phyloP scores from a whole-genome alignment of 176 grass and related monocot species.

The Aegilops bicornis region DNA sequence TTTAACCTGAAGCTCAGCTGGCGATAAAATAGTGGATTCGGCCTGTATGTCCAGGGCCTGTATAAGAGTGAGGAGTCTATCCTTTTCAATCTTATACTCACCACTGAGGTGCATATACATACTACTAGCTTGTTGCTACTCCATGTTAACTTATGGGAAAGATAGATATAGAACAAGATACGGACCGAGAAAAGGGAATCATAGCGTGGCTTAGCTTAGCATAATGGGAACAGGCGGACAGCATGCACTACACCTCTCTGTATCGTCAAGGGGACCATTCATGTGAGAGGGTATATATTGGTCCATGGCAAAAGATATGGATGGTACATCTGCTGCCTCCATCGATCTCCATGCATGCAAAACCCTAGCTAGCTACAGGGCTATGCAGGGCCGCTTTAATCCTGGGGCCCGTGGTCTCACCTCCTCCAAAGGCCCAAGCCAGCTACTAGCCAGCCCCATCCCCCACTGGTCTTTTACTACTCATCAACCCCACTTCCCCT shows the following conservation, averaged over 20 bases:
- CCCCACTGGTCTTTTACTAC: slow-evolving; percentile 43
- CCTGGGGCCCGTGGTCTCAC: not conserved
- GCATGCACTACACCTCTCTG: not conserved
- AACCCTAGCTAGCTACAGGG: slow-evolving; percentile 45
- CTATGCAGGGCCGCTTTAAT: slow-evolving; percentile 44
- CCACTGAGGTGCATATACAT: too few relatives aligned
- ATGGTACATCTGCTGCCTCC: slow-evolving; percentile 12
- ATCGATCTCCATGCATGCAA: slow-evolving; percentile 54
- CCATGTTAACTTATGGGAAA: slow-evolving; percentile 33
- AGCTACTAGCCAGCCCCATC: not conserved
- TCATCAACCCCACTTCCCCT: slow-evolving; percentile 26
- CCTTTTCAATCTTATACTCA: too few relatives aligned
- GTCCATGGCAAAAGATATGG: slow-evolving; percentile 46
- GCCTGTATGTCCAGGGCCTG: too few relatives aligned
- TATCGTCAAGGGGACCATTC: slow-evolving; percentile 44
- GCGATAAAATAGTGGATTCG: too few relatives aligned
- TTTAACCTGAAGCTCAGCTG: too few relatives aligned
- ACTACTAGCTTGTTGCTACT: slow-evolving; percentile 26
- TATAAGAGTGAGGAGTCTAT: too few relatives aligned
- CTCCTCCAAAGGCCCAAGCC: slow-evolving; percentile 25
- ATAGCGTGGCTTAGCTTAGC: not conserved
- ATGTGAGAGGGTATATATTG: slow-evolving; percentile 39
- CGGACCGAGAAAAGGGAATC: not conserved
- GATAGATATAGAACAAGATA: not conserved
- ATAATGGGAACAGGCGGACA: slow-evolving; percentile 14